phyloP scores from a whole-genome alignment of 352 stramenopile genomes.

The Globisporangium sylvaticum region DNA sequence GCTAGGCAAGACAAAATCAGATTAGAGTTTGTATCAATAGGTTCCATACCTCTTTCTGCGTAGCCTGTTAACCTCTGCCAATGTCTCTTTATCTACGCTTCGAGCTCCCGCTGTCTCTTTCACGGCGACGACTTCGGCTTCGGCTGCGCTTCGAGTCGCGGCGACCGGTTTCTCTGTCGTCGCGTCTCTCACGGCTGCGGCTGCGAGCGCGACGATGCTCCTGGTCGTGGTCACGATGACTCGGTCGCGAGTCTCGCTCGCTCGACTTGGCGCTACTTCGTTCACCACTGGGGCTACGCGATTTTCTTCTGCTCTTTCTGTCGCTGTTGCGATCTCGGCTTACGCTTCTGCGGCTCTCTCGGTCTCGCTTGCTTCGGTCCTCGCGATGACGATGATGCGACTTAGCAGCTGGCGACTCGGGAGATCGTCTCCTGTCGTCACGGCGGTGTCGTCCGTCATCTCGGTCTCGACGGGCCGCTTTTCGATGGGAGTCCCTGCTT shows the following conservation, averaged over 20 bases:
- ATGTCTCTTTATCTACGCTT: conserved; percentile 7
- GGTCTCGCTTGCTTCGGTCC: background rate
- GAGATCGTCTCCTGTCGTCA: conserved; percentile 12
- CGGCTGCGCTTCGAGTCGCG: conserved; percentile 21
- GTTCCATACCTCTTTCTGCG: background rate
- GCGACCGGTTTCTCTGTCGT: conserved; percentile 4
- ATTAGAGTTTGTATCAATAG: background rate
- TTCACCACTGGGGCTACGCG: conserved; percentile 2
- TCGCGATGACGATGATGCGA: no score
- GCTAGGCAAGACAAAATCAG: background rate
- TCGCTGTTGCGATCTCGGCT: conserved; percentile 7
- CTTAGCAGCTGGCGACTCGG: no score
- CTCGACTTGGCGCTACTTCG: conserved; percentile 5
- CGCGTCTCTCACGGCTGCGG: conserved; percentile 20
- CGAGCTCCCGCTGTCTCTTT: conserved; percentile 6
- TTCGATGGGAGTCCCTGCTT: background rate
- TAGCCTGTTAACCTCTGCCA: background rate
- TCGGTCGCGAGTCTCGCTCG: background rate
- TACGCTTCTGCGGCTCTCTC: background rate
- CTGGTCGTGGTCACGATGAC: background rate
- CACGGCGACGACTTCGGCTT: conserved; percentile 10
- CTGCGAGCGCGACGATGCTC: conserved; percentile 7
- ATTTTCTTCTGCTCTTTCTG: conserved; percentile 6
- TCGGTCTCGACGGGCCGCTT: background rate
- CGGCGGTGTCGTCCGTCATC: conserved; percentile 1